Evolutionary conservation across 2,329 filamentous ascomycete genomes (phyloP).

Genomic region (Colletotrichum sp.): DNA sequence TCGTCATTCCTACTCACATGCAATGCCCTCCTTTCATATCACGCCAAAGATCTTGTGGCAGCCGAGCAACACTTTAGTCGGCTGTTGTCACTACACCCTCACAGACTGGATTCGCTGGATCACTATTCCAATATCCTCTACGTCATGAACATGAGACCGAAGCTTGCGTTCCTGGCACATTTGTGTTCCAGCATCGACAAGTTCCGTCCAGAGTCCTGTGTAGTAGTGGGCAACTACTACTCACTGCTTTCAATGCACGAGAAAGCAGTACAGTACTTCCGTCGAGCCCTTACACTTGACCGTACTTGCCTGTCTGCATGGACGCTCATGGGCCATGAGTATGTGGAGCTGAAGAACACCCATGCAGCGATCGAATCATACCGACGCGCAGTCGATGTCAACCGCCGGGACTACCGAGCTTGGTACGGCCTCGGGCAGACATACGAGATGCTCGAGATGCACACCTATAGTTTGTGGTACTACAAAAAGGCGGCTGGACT

Average conservation of each 20-base stretch:
- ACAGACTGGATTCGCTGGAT: slow-evolving; percentile 87
- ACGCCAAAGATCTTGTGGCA: slow-evolving; percentile 79
- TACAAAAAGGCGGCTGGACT: slow-evolving; percentile 94
- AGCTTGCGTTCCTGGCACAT: slow-evolving; percentile 91
- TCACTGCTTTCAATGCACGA: slow-evolving; percentile 93
- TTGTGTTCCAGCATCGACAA: slow-evolving; percentile 91
- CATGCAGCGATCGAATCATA: slow-evolving; percentile 98
- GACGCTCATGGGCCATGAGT: slow-evolving; percentile 99
- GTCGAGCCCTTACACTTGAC: slow-evolving; percentile 88
- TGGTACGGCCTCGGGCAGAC: slow-evolving; percentile 98
- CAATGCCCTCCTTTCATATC: slow-evolving; percentile 86
- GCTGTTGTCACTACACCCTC: slow-evolving; percentile 75
- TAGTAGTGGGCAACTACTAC: slow-evolving; percentile 97
- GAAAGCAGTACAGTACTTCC: slow-evolving; percentile 98
- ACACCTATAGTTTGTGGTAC: slow-evolving; percentile 96
- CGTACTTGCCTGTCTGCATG: slow-evolving; percentile 91
- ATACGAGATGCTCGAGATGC: slow-evolving; percentile 98
- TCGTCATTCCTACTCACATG: slow-evolving; percentile 92
- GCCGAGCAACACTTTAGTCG: slow-evolving; percentile 76
- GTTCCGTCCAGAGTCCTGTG: slow-evolving; percentile 95
- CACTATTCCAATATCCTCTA: slow-evolving; percentile 98
- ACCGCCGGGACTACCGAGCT: slow-evolving; percentile 93
- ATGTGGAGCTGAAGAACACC: slow-evolving; percentile 97
- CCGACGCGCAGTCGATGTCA: slow-evolving; percentile 91
- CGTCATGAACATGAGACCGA: slow-evolving; percentile 85